phyloP scores from a whole-genome alignment of 441 rosid species.

The Mallotus japonicus region DNA sequence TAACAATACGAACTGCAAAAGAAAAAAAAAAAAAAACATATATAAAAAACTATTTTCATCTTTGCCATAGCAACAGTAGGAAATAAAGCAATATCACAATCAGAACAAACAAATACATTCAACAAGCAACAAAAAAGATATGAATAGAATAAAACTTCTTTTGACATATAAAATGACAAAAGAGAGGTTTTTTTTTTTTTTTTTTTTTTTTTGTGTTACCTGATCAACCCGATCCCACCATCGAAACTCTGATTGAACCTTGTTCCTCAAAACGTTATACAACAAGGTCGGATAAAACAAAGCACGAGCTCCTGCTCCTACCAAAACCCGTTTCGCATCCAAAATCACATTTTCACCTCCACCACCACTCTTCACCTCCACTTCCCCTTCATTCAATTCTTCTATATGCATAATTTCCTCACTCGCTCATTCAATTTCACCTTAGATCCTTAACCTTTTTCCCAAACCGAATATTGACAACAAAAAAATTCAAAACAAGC shows the following conservation, averaged over 20 bases:
- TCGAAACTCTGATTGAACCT: constrained; percentile 50
- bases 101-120: background rate
- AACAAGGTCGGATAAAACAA: constrained; percentile 59
- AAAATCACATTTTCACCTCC: constrained; percentile 20
- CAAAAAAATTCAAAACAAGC: background rate
- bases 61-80: no score
- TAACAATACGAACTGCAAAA: constrained; percentile 42
- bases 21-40: background rate
- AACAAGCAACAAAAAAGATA: background rate
- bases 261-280: constrained; percentile 53
- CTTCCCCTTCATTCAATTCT: constrained; percentile 43
- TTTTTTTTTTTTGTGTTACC: constrained; percentile 26
- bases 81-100: background rate
- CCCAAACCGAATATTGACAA: background rate
- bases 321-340: constrained; percentile 45
- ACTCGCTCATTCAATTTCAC: no score
- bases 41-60: background rate
- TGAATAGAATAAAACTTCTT: background rate
- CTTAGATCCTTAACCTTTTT: no score
- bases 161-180: background rate
- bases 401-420: constrained; percentile 37
- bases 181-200: background rate
- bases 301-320: constrained; percentile 59
- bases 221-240: constrained; percentile 65
- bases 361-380: constrained; percentile 8